phyloP scores from a whole-genome alignment of 345 rosid genomes.

The Hypericum androsaemum region DNA sequence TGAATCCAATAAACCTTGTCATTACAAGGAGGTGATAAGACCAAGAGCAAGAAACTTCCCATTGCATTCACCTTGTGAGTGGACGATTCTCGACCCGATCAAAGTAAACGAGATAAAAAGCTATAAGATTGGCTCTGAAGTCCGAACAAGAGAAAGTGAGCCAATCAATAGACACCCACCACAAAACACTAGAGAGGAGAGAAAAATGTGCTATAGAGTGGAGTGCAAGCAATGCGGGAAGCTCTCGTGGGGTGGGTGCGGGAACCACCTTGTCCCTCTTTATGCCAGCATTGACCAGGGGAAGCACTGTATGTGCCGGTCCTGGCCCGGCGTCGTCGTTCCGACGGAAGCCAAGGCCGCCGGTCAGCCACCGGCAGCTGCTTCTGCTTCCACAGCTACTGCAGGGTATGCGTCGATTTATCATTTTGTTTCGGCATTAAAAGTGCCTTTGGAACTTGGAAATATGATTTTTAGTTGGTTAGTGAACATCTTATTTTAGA shows the following conservation, averaged over 20 bases:
- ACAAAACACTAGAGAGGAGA: neutral
- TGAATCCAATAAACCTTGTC: no score
- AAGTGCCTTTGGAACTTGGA: neutral
- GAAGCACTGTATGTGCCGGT: conserved; percentile 40
- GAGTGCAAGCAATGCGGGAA: conserved; percentile 40
- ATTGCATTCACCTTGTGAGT: no score
- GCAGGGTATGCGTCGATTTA: conserved; percentile 9
- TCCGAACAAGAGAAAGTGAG: no score
- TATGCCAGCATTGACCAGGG: conserved; percentile 38
- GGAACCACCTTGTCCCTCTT: conserved; percentile 31
- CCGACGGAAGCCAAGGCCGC: conserved; percentile 3
- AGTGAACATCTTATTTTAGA: no score
- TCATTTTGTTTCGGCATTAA: neutral
- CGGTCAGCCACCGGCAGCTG: neutral
- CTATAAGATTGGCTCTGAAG: no score
- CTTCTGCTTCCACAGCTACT: conserved; percentile 6
- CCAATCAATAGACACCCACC: no score
- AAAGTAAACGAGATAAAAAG: no score
- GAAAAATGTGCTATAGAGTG: conserved; percentile 37
- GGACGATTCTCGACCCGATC: no score
- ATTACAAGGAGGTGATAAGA: no score
- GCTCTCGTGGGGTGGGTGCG: conserved; percentile 41
- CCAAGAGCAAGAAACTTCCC: no score
- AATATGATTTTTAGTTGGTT: no score
- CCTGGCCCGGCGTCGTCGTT: conserved; percentile 46